phyloP scores from a whole-genome alignment of 164 flowering plant genomes.

The Euptelea pleiosperma region DNA sequence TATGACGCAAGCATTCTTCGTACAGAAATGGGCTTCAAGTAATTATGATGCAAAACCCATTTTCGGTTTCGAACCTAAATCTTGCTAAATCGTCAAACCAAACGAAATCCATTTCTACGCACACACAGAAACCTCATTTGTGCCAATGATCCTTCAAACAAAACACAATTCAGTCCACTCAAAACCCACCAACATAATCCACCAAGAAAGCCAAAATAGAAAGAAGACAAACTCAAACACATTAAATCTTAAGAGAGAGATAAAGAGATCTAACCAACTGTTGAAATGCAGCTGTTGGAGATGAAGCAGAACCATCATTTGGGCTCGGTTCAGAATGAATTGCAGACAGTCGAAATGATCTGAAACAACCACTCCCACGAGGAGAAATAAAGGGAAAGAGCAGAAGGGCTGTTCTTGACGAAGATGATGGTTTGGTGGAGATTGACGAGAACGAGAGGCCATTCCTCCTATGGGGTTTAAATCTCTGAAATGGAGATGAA shows the following conservation, averaged over 20 bases:
- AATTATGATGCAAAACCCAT: no score
- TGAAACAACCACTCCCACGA: slow-evolving; percentile 19
- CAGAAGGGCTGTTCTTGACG: slow-evolving; percentile 4
- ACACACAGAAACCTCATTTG: not conserved
- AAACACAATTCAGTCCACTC: not conserved
- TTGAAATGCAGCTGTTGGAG: slow-evolving; percentile 30
- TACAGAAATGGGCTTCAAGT: no score
- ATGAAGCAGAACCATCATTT: slow-evolving; percentile 29
- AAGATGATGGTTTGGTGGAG: slow-evolving; percentile 14
- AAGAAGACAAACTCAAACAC: not conserved
- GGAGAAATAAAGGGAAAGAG: slow-evolving; percentile 2
- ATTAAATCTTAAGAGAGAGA: not conserved
- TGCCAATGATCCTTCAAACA: not conserved
- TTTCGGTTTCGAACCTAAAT: no score
- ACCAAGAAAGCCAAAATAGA: not conserved
- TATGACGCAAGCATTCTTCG: no score
- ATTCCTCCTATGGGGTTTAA: slow-evolving; percentile 20
- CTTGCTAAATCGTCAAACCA: no score
- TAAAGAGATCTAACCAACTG: slow-evolving; percentile 45
- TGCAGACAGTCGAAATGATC: slow-evolving; percentile 29
- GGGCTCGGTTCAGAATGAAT: slow-evolving; percentile 34
- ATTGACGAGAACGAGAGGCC: slow-evolving; percentile 16
- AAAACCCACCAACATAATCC: not conserved
- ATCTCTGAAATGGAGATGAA: slow-evolving; percentile 21
- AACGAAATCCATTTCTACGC: not conserved